Base-by-base conservation (phyloP, 352 stramenopile species). In the Phytophthora litchii region DNA sequence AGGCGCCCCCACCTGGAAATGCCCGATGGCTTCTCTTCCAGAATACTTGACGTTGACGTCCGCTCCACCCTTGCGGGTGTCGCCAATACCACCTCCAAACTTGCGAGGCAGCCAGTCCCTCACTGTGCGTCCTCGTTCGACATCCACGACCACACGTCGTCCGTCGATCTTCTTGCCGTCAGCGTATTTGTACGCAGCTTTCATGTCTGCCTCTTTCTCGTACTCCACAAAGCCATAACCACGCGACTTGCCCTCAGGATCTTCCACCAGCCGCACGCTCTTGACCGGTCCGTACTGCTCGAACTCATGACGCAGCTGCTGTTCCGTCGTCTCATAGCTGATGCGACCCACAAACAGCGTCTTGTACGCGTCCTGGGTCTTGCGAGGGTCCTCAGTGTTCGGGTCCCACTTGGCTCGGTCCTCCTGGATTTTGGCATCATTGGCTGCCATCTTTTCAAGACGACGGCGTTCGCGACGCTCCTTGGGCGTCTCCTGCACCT, bases 141-240 rank as follows among this genome's bases (percentile, higher is more conserved):
- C 97, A 78, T 99, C 97, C 7, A 99, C 96, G 9, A 99, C 89
- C 23, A 99, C 91, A 20, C 88, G 78, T n/a, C 95, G 77, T 12
- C 96, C 97, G 66, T 99, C 96, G 50, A 99, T 96, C 72, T 96
- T 97, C 74, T 98, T 97, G 53, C 90, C 96, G 77, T 99, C 92
- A 0, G 92, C 89, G 38, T 84, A 80, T 56, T 98, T 95, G 85
- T 97, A 99, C 1, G 97, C 97, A 1, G 81, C 64, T 63, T 98
- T 98, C 82, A 99, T 91, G 64, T 99, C 97, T 46, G 91, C 87
- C 72, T 99, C 96, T 62, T 97, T 91, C 60, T 98, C 94, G 71
- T 98, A 99, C 77, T 99, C 97, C n/a, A 99, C 86, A 72, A 99
- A 99, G 8, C 83, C 97, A 75, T 98, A 98, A 37, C 97, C 96